These are phyloP conservation scores for Escovopsis weberi DNA, from an alignment of 2,329 filamentous ascomycete species.

Conservation along the genomic window DNA sequence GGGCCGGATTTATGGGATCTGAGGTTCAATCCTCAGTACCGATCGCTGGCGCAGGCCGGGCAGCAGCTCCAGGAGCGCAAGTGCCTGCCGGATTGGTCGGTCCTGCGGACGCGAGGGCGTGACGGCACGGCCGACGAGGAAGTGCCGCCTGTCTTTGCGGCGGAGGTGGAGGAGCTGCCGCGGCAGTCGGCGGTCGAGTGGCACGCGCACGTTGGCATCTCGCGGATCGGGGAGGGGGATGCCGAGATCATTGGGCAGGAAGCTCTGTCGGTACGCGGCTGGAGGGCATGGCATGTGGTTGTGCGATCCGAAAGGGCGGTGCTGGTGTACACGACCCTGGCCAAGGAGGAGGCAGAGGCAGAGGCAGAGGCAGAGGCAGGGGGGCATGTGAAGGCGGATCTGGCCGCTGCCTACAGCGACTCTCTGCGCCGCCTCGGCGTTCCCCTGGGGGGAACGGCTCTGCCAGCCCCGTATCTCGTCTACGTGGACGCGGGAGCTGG, in stretches of 20 bases:
- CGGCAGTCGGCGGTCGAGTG: slow-evolving; percentile 67
- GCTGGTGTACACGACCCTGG: slow-evolving; percentile 18
- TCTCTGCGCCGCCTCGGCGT: slow-evolving; percentile 12
- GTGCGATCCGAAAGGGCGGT: slow-evolving; percentile 9
- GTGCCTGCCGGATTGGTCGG: slow-evolving; percentile 36
- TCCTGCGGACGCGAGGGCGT: slow-evolving; percentile 21
- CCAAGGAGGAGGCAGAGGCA: slow-evolving; percentile 3
- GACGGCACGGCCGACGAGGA: slow-evolving; percentile 19
- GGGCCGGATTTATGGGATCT: slow-evolving; percentile 55
- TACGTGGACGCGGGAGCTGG: slow-evolving; percentile 18
- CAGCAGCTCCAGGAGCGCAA: slow-evolving; percentile 9
- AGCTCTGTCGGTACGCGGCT: slow-evolving; percentile 9
- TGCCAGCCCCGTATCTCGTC: slow-evolving; percentile 15
- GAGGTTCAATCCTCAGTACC: slow-evolving; percentile 40
- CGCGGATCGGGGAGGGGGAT: slow-evolving; percentile 14
- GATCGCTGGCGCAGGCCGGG: slow-evolving; percentile 22
- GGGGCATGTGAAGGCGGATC: slow-evolving; percentile 6
- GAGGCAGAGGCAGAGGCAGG: slow-evolving; percentile 7
- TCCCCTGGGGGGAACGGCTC: slow-evolving; percentile 1
- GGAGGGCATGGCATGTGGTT: slow-evolving; percentile 17
- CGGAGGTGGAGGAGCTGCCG: slow-evolving; percentile 64
- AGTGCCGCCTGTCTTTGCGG: slow-evolving; percentile 56
- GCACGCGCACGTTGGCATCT: slow-evolving; percentile 53
- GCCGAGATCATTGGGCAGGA: slow-evolving; percentile 12
- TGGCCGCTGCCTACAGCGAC: slow-evolving; percentile 10